Evolutionary conservation across 768 basidiomycete genomes (phyloP).

Genomic region (Podaxis sp.): DNA sequence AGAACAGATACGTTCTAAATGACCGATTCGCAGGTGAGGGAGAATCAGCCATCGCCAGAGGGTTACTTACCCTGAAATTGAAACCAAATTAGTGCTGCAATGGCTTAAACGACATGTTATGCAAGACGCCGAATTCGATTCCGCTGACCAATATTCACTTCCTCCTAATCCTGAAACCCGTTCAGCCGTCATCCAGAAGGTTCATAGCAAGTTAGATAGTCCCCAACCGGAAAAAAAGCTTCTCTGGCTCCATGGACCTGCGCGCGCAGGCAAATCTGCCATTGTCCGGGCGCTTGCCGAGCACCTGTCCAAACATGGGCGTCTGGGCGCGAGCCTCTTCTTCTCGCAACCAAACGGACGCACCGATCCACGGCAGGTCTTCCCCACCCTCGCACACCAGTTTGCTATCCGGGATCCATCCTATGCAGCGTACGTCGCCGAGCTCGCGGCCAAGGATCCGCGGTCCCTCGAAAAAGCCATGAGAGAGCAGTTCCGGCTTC

Average conservation of each 20-base stretch:
- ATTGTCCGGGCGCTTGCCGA: constrained; percentile 30
- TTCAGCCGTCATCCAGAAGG: constrained; percentile 9
- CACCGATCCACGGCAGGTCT: constrained; percentile 7
- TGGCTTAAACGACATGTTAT: neutral
- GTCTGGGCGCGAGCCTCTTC: constrained; percentile 21
- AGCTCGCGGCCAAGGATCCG: constrained; percentile 8
- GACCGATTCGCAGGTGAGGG: too few relatives aligned
- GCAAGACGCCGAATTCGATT: constrained; percentile 16
- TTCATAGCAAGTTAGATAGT: constrained; percentile 13
- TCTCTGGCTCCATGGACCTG: constrained; percentile 23
- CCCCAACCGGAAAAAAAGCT: neutral
- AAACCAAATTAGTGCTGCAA: too few relatives aligned
- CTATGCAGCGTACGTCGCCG: constrained; percentile 6
- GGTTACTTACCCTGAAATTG: too few relatives aligned
- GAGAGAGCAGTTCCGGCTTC: constrained; percentile 13
- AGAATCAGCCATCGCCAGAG: too few relatives aligned
- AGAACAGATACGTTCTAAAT: too few relatives aligned
- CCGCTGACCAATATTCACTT: constrained; percentile 1
- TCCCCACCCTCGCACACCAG: constrained; percentile 23
- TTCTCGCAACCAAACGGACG: constrained; percentile 16
- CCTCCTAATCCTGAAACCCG: constrained; percentile 20
- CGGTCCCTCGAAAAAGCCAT: constrained; percentile 6
- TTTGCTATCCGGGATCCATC: constrained; percentile 14
- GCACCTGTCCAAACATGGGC: neutral
- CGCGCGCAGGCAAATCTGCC: constrained; percentile 25